phyloP scores from a whole-genome alignment of 2,329 filamentous ascomycete species.

The Allantophomopsis cytisporea region DNA sequence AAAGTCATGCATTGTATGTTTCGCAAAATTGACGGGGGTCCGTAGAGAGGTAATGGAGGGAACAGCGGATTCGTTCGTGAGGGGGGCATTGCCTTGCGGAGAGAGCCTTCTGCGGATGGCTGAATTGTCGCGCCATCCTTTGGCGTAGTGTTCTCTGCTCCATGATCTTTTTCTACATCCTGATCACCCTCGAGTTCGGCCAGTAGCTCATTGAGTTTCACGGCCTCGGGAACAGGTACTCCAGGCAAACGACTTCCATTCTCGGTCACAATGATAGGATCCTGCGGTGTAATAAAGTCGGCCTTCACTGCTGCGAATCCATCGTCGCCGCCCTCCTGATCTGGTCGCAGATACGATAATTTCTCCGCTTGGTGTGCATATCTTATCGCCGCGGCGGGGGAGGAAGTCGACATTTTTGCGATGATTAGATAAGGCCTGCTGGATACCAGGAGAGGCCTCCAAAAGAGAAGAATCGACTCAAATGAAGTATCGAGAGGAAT shows the following conservation, averaged over 20 bases:
- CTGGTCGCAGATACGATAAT: constrained; percentile 26
- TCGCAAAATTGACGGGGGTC: constrained; percentile 53
- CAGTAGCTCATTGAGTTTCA: constrained; percentile 52
- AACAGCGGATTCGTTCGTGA: constrained; percentile 70
- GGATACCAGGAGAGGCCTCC: too few species aligned
- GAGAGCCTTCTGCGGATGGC: constrained; percentile 30
- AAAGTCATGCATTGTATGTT: constrained; percentile 54
- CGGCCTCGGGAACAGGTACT: constrained; percentile 56
- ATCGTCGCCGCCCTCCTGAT: constrained; percentile 10
- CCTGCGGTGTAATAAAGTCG: constrained; percentile 52
- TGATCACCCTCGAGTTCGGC: constrained; percentile 30
- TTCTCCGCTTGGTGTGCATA: constrained; percentile 50
- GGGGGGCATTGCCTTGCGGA: constrained; percentile 39
- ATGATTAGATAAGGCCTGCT: too few species aligned
- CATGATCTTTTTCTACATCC: constrained; percentile 19
- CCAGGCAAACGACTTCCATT: constrained; percentile 54
- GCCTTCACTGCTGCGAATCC: constrained; percentile 45
- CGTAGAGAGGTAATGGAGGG: constrained; percentile 71
- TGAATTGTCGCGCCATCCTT: constrained; percentile 23
- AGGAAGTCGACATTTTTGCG: too few species aligned
- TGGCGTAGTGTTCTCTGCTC: constrained; percentile 12
- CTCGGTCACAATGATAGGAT: constrained; percentile 56
- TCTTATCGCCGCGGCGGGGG: constrained; percentile 26
- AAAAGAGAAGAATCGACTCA: too few species aligned
- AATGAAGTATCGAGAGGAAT: too few species aligned